These are phyloP conservation scores for Byssothecium circinans DNA, from an alignment of 2,329 filamentous ascomycete species.

Conservation along the genomic window DNA sequence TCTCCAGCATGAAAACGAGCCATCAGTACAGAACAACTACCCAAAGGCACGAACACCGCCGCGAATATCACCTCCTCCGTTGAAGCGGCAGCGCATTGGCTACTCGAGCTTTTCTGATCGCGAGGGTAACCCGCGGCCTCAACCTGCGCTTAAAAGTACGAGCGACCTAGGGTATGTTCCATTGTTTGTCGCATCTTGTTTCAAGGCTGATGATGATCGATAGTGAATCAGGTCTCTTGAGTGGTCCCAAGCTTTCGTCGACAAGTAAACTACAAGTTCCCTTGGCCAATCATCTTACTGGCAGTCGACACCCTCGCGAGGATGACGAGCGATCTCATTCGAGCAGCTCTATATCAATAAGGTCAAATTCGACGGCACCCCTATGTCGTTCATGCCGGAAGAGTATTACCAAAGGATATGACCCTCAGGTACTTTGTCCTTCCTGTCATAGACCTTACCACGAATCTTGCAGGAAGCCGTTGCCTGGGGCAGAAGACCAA, in stretches of 20 bases:
- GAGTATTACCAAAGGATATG: constrained; percentile 19
- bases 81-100: constrained; percentile 17
- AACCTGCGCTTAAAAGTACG: background rate
- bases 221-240: background rate
- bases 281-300: background rate
- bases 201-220: background rate
- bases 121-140: background rate
- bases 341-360: constrained; percentile 16
- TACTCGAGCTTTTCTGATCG: background rate
- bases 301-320: background rate
- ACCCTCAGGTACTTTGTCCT: constrained; percentile 36
- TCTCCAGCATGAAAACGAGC: background rate
- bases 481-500: constrained; percentile 1
- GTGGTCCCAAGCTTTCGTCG: background rate
- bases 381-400: constrained; percentile 37
- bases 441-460: constrained; percentile 41
- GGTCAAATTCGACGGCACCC: constrained; percentile 10
- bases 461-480: constrained; percentile 36
- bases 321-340: constrained; percentile 13
- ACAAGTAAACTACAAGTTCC: too few relatives aligned
- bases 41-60: constrained; percentile 1
- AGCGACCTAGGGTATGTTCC: background rate
- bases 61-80: constrained; percentile 26
- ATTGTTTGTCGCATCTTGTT: background rate
- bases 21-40: background rate